These are phyloP conservation scores for Fraxinus paxiana DNA, from an alignment of 305 asterid species.

Conservation along the genomic window DNA sequence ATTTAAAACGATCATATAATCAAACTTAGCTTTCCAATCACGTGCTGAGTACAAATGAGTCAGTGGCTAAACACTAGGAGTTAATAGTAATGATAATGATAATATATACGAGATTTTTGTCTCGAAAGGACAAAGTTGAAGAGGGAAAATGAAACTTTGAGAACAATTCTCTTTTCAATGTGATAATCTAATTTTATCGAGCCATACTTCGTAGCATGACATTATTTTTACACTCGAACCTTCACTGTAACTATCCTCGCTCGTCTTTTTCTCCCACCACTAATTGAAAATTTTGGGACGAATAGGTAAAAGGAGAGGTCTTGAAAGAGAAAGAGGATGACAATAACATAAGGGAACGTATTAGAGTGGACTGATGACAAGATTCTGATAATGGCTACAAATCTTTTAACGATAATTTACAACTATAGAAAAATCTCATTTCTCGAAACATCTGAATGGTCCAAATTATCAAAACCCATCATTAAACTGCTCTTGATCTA, in stretches of 20 bases:
- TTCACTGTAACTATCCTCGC: neutral
- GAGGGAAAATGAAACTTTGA: neutral
- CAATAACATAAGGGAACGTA: neutral
- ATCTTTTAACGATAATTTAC: too few species aligned
- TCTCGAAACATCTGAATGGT: neutral
- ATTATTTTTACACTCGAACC: too few species aligned
- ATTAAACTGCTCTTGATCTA: conserved; percentile 4
- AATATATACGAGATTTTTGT: neutral
- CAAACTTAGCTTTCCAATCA: conserved; percentile 24
- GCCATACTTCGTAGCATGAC: neutral
- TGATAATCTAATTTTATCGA: neutral
- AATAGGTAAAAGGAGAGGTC: neutral
- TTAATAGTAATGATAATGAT: neutral
- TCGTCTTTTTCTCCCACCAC: neutral
- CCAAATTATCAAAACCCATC: conserved; percentile 5
- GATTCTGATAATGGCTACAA: neutral
- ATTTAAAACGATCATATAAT: neutral
- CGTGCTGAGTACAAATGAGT: conserved; percentile 19
- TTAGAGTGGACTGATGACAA: neutral
- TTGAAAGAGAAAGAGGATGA: neutral
- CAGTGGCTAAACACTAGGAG: neutral
- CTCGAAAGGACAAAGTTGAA: neutral
- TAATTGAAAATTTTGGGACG: neutral
- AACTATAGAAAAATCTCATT: neutral
- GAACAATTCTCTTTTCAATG: neutral